Percentiles rank a stretch among this genome's conserved stretches.
These are phyloP conservation scores for Cornus kousa DNA, from an alignment of 148 eudicot genomes.

Conservation along the genomic window DNA sequence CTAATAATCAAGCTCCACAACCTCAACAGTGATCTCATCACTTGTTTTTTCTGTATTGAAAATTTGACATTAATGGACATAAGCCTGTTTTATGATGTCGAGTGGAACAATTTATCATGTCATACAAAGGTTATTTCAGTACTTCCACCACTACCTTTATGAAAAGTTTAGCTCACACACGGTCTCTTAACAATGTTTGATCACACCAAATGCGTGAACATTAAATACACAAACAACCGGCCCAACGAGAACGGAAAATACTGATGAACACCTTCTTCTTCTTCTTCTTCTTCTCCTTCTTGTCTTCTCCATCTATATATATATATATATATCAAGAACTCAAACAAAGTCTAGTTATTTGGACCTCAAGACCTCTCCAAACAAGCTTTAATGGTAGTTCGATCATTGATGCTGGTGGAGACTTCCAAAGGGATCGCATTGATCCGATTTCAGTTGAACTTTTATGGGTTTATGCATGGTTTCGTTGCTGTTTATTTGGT, in stretches of 20 bases:
- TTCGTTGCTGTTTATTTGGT: neutral
- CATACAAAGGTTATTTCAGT: too few species aligned
- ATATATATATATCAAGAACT: too few species aligned
- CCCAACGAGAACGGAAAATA: neutral
- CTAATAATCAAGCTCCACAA: too few species aligned
- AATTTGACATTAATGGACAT: too few species aligned
- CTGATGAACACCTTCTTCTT: neutral
- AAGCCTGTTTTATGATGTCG: too few species aligned
- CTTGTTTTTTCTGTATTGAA: too few species aligned
- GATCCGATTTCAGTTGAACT: slow-evolving; percentile 6
- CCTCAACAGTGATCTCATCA: too few species aligned
- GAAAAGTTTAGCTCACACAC: too few species aligned
- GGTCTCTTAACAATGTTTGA: neutral
- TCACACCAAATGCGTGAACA: slow-evolving; percentile 9
- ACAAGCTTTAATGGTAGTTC: neutral
- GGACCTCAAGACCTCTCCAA: neutral
- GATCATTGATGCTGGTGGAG: slow-evolving; percentile 6
- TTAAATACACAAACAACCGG: neutral
- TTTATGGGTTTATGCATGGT: too few species aligned
- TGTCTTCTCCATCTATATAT: neutral
- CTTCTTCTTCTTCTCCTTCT: neutral
- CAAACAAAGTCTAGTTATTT: neutral
- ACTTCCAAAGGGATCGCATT: slow-evolving; percentile 26
- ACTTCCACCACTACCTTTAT: too few species aligned
- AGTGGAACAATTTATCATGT: too few species aligned